Conservation (phyloP, 1,139 yeast species). For the Yamadazyma pseudoaaseri region DNA sequence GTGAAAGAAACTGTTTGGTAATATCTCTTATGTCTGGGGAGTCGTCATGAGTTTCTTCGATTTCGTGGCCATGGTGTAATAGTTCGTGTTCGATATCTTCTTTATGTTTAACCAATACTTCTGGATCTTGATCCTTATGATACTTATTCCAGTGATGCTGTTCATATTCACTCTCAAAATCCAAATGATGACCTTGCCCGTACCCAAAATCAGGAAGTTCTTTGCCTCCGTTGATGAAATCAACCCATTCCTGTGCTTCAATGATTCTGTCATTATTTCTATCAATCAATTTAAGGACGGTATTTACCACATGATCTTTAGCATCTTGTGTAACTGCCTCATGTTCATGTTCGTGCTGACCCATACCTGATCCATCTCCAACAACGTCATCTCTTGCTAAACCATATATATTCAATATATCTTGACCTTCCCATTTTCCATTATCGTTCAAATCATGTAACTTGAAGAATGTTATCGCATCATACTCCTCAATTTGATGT, state of each 20-base stretch:
- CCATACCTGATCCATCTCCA: slow-evolving; percentile 92
- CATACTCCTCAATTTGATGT: slow-evolving; percentile 74
- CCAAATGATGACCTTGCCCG: slow-evolving; percentile 97
- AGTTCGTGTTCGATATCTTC: slow-evolving; percentile 91
- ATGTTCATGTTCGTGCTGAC: slow-evolving; percentile 63
- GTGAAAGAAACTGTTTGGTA: slow-evolving; percentile 27
- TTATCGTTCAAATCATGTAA: slow-evolving; percentile 67
- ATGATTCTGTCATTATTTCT: slow-evolving; percentile 64
- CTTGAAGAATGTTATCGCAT: slow-evolving; percentile 74
- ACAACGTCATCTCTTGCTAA: slow-evolving; percentile 66
- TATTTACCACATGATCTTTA: slow-evolving; percentile 53
- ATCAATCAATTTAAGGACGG: slow-evolving; percentile 63
- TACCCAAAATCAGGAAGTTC: slow-evolving; percentile 88
- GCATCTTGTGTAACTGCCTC: slow-evolving; percentile 54
- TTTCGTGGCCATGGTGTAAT: slow-evolving; percentile 82
- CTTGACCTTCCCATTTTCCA: slow-evolving; percentile 56
- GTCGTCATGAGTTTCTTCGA: slow-evolving; percentile 62
- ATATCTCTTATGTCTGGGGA: slow-evolving; percentile 43
- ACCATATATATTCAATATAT: slow-evolving; percentile 82
- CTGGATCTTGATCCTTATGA: slow-evolving; percentile 82
- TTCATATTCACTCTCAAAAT: slow-evolving; percentile 90
- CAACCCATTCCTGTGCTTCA: slow-evolving; percentile 67
- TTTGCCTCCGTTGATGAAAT: slow-evolving; percentile 61
- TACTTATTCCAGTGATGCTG: slow-evolving; percentile 91
- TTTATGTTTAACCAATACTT: slow-evolving; percentile 72